Base-by-base conservation (phyloP, 129 eudicot genomes). In the Erigeron canadensis region DNA sequence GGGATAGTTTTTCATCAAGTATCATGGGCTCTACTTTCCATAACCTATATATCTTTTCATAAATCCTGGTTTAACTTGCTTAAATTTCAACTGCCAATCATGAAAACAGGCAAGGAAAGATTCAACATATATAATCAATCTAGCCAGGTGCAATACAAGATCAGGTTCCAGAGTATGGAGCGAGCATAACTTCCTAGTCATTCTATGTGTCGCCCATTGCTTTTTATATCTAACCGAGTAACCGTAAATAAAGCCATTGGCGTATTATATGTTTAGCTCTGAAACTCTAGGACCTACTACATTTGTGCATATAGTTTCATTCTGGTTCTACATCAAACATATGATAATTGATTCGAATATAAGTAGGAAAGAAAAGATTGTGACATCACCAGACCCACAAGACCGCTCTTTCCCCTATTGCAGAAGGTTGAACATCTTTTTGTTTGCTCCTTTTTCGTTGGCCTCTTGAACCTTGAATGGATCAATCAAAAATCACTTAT, bases 1-100 rank as follows among this genome's bases (percentile, higher is more conserved):
- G 84, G 44, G 97, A 94, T 45, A 84, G 51, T 16, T 84, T 71
- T 81, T 88, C 92, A 67, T 94, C 99, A 2, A 94, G 81, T 68
- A 94, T 72, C 15, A 94, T 16, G 18, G 99, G 98, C 63, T 63
- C 67, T n/a, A 63, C 13, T 63, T 63, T 41, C 99, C 99, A 83
- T 96, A 54, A 88, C 82, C 77, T 63, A 89, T 97, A 51, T 89
- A 94, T 79, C 80, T 89, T 80, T 90, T 79, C 99, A 94, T 94
- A 76, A 94, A 94, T 72, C 99, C 97, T 6, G 91, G 67, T 70
- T 81, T 87, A 62, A 79, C 77, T 81, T 95, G 99, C 78, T 86
- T 88, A 81, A 95, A 95, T 56, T 84, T 88, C 99, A 95, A 90
- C 97, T 90, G 71, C 38, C 19, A 76, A 80, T 69, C 51, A 63